These are phyloP conservation scores for Ceratobasidium sp. DNA, from an alignment of 1,284 basidiomycete genomes.

Conservation along the genomic window DNA sequence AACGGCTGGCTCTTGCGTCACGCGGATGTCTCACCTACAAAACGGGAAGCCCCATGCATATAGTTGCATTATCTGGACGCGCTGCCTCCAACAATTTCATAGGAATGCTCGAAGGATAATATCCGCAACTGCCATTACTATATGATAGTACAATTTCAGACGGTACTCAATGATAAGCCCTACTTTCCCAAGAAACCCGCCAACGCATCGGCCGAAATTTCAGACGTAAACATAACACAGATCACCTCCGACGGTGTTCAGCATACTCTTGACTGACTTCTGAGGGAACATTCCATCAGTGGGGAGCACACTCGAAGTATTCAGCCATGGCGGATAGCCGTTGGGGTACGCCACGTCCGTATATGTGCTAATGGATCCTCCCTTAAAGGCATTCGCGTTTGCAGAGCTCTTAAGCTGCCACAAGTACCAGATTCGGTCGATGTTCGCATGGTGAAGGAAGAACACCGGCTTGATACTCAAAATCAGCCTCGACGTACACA, in stretches of 20 bases:
- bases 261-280: constrained; percentile 14
- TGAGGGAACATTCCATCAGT: constrained; percentile 23
- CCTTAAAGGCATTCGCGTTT: constrained; percentile 35
- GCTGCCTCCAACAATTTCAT: too few species aligned
- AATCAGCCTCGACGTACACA: constrained; percentile 28
- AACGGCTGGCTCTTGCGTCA: constrained; percentile 38
- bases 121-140: not conserved
- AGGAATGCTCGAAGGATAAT: too few species aligned
- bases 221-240: constrained; percentile 35
- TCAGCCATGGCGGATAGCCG: constrained; percentile 37
- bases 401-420: constrained; percentile 35
- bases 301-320: constrained; percentile 19
- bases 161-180: not conserved
- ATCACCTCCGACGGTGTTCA: constrained; percentile 17
- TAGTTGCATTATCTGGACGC: too few species aligned
- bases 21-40: constrained; percentile 21
- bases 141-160: not conserved
- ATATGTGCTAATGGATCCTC: constrained; percentile 39
- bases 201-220: not conserved
- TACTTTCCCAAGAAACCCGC: not conserved
- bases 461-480: constrained; percentile 29
- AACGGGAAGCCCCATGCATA: constrained; percentile 1
- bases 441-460: constrained; percentile 39
- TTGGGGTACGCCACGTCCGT: constrained; percentile 38
- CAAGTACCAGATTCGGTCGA: constrained; percentile 44